These are phyloP conservation scores for Pythium periplocum DNA, from an alignment of 352 stramenopile genomes.

Conservation along the genomic window DNA sequence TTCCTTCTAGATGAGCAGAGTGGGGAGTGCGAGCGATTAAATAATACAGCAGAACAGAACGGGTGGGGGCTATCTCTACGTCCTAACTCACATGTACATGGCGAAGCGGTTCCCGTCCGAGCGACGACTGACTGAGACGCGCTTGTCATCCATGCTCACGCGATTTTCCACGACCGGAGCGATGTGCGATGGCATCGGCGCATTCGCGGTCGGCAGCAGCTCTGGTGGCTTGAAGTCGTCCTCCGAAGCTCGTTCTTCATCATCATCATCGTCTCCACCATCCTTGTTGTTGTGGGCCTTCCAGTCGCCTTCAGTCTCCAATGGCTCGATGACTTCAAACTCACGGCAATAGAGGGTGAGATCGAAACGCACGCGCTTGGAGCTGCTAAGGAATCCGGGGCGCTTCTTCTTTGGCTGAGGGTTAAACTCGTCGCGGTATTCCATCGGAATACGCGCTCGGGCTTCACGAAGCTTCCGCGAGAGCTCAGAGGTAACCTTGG, in stretches of 20 bases:
- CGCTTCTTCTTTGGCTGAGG: conserved; percentile 11
- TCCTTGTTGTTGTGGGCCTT: conserved; percentile 18
- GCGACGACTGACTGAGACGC: conserved; percentile 10
- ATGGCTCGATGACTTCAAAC: conserved; percentile 26
- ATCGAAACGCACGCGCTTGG: conserved; percentile 22
- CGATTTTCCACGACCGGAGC: not conserved
- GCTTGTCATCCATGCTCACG: conserved; percentile 13
- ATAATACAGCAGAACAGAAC: too few relatives aligned
- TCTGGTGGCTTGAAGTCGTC: conserved; percentile 8
- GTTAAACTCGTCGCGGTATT: conserved; percentile 14
- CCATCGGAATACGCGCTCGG: conserved; percentile 19
- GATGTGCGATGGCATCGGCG: too few relatives aligned
- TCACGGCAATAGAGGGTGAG: conserved; percentile 21
- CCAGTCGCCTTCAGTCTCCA: conserved; percentile 18
- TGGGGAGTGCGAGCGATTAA: too few relatives aligned
- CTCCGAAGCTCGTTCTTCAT: conserved; percentile 14
- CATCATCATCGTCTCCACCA: conserved; percentile 2
- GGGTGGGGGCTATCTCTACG: too few relatives aligned
- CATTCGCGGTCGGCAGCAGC: too few relatives aligned
- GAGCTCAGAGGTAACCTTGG: conserved; percentile 19
- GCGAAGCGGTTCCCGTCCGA: conserved; percentile 16
- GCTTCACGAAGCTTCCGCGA: conserved; percentile 25
- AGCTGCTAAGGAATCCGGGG: conserved; percentile 10
- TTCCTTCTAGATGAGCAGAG: too few relatives aligned
- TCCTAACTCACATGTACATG: conserved; percentile 16